Conservation (phyloP, 176 grass and related monocot genomes). For the Ensete ventricosum region DNA sequence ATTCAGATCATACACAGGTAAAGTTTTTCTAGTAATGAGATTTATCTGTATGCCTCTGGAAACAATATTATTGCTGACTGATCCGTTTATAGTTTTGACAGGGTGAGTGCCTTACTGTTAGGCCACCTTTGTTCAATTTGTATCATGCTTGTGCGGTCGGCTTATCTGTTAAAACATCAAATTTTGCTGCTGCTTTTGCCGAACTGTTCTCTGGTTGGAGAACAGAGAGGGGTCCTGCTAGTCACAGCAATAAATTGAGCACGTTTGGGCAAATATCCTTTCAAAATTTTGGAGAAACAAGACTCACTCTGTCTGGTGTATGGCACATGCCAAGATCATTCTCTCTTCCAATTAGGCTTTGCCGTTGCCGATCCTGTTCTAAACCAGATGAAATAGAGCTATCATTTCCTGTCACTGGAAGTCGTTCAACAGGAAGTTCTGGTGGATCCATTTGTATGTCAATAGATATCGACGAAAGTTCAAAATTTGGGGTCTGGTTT, state of each 20-base stretch:
- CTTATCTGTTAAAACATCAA: constrained; percentile 41
- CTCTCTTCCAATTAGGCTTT: constrained; percentile 21
- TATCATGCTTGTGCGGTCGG: constrained; percentile 46
- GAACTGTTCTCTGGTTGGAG: constrained; percentile 35
- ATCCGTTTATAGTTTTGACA: constrained; percentile 52
- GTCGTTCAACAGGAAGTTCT: neutral
- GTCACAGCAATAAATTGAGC: constrained; percentile 35
- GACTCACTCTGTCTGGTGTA: constrained; percentile 48
- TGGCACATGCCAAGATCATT: constrained; percentile 35
- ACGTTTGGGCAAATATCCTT: constrained; percentile 54
- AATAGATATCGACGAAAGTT: constrained; percentile 68
- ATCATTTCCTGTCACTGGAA: neutral
- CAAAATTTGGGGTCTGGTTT: constrained; percentile 64
- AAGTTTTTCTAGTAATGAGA: constrained; percentile 15
- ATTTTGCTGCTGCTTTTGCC: constrained; percentile 47
- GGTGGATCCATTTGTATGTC: constrained; percentile 48
- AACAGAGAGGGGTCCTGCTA: constrained; percentile 18
- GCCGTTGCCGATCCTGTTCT: neutral
- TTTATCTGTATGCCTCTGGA: neutral
- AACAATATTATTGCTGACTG: constrained; percentile 33
- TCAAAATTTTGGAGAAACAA: constrained; percentile 43
- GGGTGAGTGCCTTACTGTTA: constrained; percentile 43
- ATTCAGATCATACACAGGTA: constrained; percentile 43
- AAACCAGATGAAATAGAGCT: constrained; percentile 1
- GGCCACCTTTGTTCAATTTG: constrained; percentile 53